Conservation (phyloP, 2,329 filamentous ascomycete species). For the Botrytis byssoidea region DNA sequence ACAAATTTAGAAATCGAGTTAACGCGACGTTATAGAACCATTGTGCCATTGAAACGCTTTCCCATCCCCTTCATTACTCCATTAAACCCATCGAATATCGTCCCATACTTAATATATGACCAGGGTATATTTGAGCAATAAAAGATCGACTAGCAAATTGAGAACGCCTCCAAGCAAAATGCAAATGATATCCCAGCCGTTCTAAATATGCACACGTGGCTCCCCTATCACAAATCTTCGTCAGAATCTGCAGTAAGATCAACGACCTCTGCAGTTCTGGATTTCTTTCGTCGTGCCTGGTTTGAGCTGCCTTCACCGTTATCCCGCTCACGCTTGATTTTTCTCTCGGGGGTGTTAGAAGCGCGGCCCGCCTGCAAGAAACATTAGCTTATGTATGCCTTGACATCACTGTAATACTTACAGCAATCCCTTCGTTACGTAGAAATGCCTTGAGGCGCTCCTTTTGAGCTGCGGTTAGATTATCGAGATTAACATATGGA, state of each 20-base stretch:
- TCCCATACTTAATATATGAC: no score
- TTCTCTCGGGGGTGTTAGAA: constrained; percentile 1
- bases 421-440: constrained; percentile 8
- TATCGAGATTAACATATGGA: background rate
- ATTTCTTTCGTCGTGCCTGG: background rate
- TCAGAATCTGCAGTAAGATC: constrained; percentile 13
- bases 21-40: background rate
- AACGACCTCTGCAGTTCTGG: background rate
- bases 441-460: constrained; percentile 12
- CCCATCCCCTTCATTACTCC: background rate
- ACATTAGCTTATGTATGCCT: background rate
- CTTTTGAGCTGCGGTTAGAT: background rate
- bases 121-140: background rate
- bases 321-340: constrained; percentile 10
- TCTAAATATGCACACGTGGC: background rate
- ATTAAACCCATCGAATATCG: background rate
- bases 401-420: background rate
- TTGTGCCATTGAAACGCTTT: background rate
- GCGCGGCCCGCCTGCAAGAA: background rate
- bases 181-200: background rate
- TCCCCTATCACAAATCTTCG: background rate
- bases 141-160: background rate
- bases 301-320: background rate
- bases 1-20: no score
- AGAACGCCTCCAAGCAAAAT: background rate